Conservation (phyloP, 148 eudicot genomes). For the Nyssa sinensis region DNA sequence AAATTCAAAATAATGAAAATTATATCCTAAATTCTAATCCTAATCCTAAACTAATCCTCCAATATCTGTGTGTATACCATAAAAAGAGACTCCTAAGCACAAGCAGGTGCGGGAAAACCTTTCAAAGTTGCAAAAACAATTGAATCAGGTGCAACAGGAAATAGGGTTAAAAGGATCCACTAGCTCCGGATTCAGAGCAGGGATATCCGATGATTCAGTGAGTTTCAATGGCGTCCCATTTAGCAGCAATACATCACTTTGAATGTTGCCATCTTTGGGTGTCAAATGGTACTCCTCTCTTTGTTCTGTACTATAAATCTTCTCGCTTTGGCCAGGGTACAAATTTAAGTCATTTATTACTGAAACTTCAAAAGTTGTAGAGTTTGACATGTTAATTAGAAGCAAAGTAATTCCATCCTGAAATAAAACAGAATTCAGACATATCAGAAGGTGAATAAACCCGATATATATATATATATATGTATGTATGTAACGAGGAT, state of each 20-base stretch:
- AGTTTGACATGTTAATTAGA: slow-evolving; percentile 58
- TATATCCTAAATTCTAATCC: too few relatives aligned
- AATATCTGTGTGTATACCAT: too few relatives aligned
- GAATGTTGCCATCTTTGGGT: slow-evolving; percentile 48
- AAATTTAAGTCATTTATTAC: slow-evolving; percentile 30
- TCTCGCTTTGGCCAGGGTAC: slow-evolving; percentile 8
- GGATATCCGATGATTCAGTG: slow-evolving; percentile 36
- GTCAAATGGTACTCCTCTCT: slow-evolving; percentile 70
- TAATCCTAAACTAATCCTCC: too few relatives aligned
- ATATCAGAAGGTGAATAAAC: too few relatives aligned
- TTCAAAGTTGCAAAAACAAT: slow-evolving; percentile 35
- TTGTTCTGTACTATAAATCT: not conserved
- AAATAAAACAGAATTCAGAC: not conserved
- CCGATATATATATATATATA: too few relatives aligned
- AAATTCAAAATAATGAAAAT: too few relatives aligned
- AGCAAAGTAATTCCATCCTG: slow-evolving; percentile 44
- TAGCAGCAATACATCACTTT: slow-evolving; percentile 42
- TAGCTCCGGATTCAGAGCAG: slow-evolving; percentile 34
- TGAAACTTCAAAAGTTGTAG: slow-evolving; percentile 34
- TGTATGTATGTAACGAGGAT: too few relatives aligned
- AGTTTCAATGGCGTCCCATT: slow-evolving; percentile 49
- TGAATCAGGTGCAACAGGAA: slow-evolving; percentile 32
- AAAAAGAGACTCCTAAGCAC: slow-evolving; percentile 20
- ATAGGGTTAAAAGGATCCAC: slow-evolving; percentile 31
- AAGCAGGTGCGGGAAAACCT: slow-evolving; percentile 45